Conservation (phyloP, 495 filamentous ascomycete genomes). For the Penicillium cinerascens region DNA sequence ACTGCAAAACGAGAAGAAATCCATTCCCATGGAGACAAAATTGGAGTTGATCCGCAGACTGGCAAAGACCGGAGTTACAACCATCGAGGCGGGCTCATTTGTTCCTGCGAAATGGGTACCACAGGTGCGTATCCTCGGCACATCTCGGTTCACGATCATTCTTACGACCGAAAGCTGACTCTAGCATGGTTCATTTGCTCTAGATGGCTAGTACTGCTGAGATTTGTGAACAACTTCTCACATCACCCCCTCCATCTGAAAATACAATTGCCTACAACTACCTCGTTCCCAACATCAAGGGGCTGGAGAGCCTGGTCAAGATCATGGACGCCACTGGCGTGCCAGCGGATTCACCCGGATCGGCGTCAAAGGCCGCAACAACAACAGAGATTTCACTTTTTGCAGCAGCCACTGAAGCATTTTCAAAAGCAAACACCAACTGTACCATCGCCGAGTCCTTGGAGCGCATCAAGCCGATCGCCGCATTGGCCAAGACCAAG, state of each 20-base stretch:
- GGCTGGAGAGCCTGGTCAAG: conserved; percentile 58
- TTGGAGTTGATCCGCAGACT: conserved; percentile 76
- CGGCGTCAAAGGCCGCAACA: conserved; percentile 28
- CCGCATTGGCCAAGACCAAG: conserved; percentile 64
- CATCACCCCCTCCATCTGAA: conserved; percentile 53
- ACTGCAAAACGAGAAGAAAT: conserved; percentile 89
- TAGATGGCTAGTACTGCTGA: conserved; percentile 91
- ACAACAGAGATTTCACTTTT: conserved; percentile 84
- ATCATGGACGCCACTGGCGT: conserved; percentile 40
- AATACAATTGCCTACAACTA: conserved; percentile 82
- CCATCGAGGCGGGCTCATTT: conserved; percentile 94
- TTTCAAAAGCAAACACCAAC: conserved; percentile 89
- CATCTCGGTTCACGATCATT: conserved; percentile 1
- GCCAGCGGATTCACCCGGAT: conserved; percentile 38
- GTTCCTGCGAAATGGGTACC: conserved; percentile 98
- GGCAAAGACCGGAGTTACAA: conserved; percentile 77
- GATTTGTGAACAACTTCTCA: conserved; percentile 71
- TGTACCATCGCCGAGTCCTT: conserved; percentile 81
- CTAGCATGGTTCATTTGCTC: not conserved
- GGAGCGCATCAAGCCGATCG: conserved; percentile 69
- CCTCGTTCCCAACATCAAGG: conserved; percentile 85
- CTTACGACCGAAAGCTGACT: conserved; percentile 6
- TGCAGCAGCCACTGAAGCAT: conserved; percentile 85
- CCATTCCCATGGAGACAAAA: conserved; percentile 77
- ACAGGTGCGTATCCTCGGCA: conserved; percentile 58